These are phyloP conservation scores for Candida fluviatilis DNA, from an alignment of 805 yeast species.

Conservation along the genomic window DNA sequence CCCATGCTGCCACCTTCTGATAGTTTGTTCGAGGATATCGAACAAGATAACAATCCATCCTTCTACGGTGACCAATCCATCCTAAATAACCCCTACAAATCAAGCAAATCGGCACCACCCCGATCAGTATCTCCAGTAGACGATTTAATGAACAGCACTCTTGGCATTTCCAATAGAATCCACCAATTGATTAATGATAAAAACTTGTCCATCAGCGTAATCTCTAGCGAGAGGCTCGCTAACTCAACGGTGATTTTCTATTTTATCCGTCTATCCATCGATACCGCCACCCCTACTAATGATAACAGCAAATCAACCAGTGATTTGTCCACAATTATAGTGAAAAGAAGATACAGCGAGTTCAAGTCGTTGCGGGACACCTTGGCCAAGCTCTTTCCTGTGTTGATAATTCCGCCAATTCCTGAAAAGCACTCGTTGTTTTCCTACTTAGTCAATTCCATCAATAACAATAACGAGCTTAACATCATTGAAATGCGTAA, in stretches of 20 bases:
- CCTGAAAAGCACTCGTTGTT: constrained; percentile 47
- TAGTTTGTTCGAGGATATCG: constrained; percentile 33
- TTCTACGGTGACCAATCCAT: constrained; percentile 33
- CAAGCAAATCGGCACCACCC: constrained; percentile 9
- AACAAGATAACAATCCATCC: constrained; percentile 44
- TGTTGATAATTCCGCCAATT: constrained; percentile 39
- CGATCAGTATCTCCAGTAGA: constrained; percentile 4
- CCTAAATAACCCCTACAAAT: constrained; percentile 20
- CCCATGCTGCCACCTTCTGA: constrained; percentile 4
- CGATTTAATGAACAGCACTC: constrained; percentile 25
- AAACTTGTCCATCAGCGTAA: constrained; percentile 24
- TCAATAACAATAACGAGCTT: constrained; percentile 32
- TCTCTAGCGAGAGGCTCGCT: constrained; percentile 31
- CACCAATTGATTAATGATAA: constrained; percentile 24
- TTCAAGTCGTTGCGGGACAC: constrained; percentile 40
- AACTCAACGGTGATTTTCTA: constrained; percentile 37
- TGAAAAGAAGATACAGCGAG: constrained; percentile 40
- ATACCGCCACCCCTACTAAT: constrained; percentile 4
- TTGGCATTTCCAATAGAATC: constrained; percentile 28
- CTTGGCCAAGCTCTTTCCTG: constrained; percentile 35
- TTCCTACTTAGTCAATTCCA: constrained; percentile 36
- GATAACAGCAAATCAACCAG: neutral
- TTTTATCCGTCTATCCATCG: constrained; percentile 24
- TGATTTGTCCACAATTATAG: constrained; percentile 20
- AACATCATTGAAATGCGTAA: constrained; percentile 46